Evolutionary conservation across 2,329 filamentous ascomycete genomes (phyloP).

Genomic region (Annulohypoxylon truncatum): DNA sequence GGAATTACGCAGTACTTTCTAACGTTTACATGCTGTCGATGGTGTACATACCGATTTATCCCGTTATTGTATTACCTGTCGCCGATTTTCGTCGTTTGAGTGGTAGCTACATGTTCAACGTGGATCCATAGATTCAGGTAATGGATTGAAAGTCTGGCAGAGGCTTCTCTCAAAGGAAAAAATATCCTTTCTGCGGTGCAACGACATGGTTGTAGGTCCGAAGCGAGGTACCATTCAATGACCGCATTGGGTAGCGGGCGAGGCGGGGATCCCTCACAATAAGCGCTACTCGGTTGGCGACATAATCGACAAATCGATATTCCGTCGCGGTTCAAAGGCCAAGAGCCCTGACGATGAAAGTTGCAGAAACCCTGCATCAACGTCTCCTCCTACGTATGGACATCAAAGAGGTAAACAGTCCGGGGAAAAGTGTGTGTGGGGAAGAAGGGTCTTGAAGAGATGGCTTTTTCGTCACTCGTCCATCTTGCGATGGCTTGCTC

Average conservation of each 20-base stretch:
- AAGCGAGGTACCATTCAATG: constrained; percentile 34
- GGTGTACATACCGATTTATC: constrained; percentile 17
- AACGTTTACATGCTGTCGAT: not conserved
- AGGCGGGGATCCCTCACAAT: constrained; percentile 22
- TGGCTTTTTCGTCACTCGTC: constrained; percentile 23
- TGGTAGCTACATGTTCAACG: constrained; percentile 31
- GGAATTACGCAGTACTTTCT: not conserved
- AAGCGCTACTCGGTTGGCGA: constrained; percentile 21
- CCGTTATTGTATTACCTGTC: constrained; percentile 13
- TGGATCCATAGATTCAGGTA: constrained; percentile 35
- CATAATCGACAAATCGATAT: constrained; percentile 16
- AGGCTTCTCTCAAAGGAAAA: constrained; percentile 28
- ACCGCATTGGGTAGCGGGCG: constrained; percentile 29
- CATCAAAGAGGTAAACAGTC: constrained; percentile 26
- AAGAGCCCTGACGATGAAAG: constrained; percentile 22
- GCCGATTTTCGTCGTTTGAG: constrained; percentile 11
- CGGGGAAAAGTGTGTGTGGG: constrained; percentile 37
- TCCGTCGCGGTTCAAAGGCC: constrained; percentile 9
- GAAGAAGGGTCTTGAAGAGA: constrained; percentile 23
- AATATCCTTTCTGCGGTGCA: constrained; percentile 31
- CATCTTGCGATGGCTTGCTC: constrained; percentile 22
- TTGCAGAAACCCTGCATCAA: constrained; percentile 38
- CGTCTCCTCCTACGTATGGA: constrained; percentile 17
- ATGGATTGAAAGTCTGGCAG: constrained; percentile 25
- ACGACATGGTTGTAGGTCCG: constrained; percentile 35